Evolutionary conservation across 2,329 filamentous ascomycete genomes (phyloP), one percentile per base, ranked within the genome.

Genomic region (Coniochaeta sp.): DNA sequence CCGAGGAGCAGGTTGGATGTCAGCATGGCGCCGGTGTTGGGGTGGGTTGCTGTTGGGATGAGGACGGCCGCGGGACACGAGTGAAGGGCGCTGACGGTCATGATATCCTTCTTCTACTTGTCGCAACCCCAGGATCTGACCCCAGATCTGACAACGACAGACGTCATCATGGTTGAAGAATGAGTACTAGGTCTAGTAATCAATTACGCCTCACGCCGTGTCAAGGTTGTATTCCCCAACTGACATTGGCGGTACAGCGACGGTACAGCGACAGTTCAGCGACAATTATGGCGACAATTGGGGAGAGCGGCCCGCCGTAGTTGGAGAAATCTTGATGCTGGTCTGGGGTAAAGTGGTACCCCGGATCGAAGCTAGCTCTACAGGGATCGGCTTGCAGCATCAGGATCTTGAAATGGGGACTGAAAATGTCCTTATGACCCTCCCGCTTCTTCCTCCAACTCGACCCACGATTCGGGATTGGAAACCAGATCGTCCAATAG

Each of bases 401-500:
- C n/a, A n/a, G n/a, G n/a, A n/a, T n/a, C n/a, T n/a, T n/a, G n/a
- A n/a, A n/a, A n/a, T n/a, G n/a, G n/a, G 28, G 28, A 40, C 12
- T 16, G 4, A 12, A 12, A 16, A 3, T 40, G 36, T n/a, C 36
- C 34, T 40, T 14, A 31, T 9, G 28, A 31, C 19, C 44, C 24
- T 52, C 24, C 44, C 44, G 19, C 44, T 22, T 52, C 44, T 6
- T 52, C 6, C 80, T 52, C 57, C 57, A 58, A 17, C 57, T 44
- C n/a, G 9, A 58, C 57, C 57, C 57, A 58, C 36, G 57, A 58
- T 19, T 47, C 57, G 38, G 57, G 14, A 34, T 38, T 26, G 7
- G 57, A 58, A 2, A 47, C 31, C 83, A 72, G 64, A 85, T 86
- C 2, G 83, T 85, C 68, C 83, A 85, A 69, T 81, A 85, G 68